Evolutionary conservation across 306 rosid genomes (phyloP).

Genomic region (Citrullus mucosospermus): DNA sequence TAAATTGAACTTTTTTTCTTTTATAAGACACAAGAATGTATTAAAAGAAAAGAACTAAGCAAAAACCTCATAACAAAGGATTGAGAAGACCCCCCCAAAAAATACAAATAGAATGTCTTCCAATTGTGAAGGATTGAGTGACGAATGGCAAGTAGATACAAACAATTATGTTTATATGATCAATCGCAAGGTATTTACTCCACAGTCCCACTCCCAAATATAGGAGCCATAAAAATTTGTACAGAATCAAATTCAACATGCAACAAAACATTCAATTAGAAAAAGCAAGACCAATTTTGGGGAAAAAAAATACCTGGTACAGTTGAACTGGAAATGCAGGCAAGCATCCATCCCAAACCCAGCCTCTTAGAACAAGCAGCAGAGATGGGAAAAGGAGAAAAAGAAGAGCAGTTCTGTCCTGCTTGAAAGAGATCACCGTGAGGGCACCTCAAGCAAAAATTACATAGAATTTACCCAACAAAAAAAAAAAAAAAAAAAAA

Average conservation of each 20-base stretch:
- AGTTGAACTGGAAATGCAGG: conserved; percentile 93
- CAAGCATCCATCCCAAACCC: conserved; percentile 93
- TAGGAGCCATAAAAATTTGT: background rate
- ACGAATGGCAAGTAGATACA: background rate
- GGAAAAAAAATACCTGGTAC: conserved; percentile 48
- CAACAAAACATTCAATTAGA: background rate
- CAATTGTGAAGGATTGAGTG: background rate
- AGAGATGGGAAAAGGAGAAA: conserved; percentile 74
- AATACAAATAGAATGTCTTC: background rate
- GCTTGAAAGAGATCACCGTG: conserved; percentile 30
- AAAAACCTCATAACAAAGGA: background rate
- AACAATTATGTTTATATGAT: background rate
- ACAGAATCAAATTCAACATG: background rate
- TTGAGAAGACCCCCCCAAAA: background rate
- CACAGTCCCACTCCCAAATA: background rate
- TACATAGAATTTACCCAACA: background rate
- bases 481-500: background rate
- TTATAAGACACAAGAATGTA: background rate
- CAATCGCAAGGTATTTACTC: background rate
- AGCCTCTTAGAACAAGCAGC: conserved; percentile 72
- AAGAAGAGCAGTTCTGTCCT: conserved; percentile 91
- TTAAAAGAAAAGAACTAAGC: background rate
- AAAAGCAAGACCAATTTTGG: background rate
- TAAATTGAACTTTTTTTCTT: background rate
- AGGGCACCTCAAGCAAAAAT: conserved; percentile 1